Evolutionary conservation across 2,329 filamentous ascomycete species (phyloP), one percentile per base, ranked within the genome.

Genomic region (Cercospora zeae-maydis): DNA sequence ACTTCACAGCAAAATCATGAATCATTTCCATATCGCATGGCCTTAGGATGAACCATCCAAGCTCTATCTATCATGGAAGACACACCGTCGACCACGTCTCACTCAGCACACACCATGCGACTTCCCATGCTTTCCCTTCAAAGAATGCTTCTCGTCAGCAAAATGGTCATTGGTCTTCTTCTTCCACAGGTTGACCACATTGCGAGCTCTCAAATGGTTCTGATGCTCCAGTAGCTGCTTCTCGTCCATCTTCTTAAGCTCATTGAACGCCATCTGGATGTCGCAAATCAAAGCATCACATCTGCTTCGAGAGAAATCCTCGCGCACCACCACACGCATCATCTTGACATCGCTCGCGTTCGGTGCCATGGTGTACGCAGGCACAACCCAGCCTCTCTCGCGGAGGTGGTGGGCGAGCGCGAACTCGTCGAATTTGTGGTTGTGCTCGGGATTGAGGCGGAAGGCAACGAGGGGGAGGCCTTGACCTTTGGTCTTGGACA

Each of bases 341-440:
- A 98, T 88, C 83, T 96, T 96, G 73, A 97, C 83, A 67, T 87
- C 81, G 61, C 91, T 82, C 16, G 91, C 92, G 75, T 96, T 84
- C 16, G 93, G 93, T 0, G 93, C 93, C 93, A 97, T 97, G 39
- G 93, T 98, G 79, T 98, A 98, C 0, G 93, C 93, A 0, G 93
- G 93, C 0, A 97, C 91, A 31, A 97, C 89, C 93, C 93, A 98
- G 47, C 91, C 91, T 34, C 92, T 86, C 67, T 91, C 87, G 57
- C 93, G 89, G 27, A 97, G 85, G 76, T 92, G 89, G 74, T 96
- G 92, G 0, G 93, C 93, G 42, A 82, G 73, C 53, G 79, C 79
- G 64, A 82, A 82, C 64, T 87, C 84, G 66, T 84, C 81, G 65
- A 82, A 81, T 55, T 82, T 78, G 63, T 86, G 82, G 4, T 79